Conservation (phyloP, 352 stramenopile species). For the Globisporangium spiculum region DNA sequence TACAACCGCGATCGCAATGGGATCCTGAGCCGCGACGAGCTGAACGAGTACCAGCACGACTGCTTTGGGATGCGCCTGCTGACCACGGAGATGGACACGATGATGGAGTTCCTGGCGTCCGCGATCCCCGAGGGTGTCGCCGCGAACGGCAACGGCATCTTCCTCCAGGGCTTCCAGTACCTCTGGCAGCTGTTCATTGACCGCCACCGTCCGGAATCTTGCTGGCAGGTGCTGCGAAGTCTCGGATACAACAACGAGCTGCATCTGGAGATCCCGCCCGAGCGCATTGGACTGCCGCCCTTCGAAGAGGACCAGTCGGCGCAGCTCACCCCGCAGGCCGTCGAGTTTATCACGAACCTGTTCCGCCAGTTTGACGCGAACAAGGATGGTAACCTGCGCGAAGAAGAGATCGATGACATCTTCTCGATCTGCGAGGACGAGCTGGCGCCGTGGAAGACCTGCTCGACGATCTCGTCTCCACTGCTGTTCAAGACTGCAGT, state of each 20-base stretch:
- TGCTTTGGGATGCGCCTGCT: constrained; percentile 85
- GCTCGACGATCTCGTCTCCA: constrained; percentile 49
- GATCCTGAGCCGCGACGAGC: constrained; percentile 77
- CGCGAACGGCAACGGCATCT: constrained; percentile 60
- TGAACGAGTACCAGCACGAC: constrained; percentile 88
- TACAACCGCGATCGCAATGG: constrained; percentile 83
- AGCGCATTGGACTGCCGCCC: constrained; percentile 49
- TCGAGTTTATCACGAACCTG: constrained; percentile 72
- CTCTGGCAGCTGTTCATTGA: constrained; percentile 89
- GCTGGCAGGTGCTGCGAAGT: constrained; percentile 82
- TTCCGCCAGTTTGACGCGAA: constrained; percentile 84
- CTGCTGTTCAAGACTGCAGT: constrained; percentile 54
- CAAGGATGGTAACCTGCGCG: constrained; percentile 69
- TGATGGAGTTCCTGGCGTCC: constrained; percentile 78
- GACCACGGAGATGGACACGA: constrained; percentile 78
- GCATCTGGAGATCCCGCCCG: constrained; percentile 67
- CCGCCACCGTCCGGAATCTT: constrained; percentile 84
- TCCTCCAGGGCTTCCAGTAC: constrained; percentile 78
- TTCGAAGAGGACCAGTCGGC: constrained; percentile 75
- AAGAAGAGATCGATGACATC: constrained; percentile 70
- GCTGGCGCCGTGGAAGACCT: constrained; percentile 64
- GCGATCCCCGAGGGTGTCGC: constrained; percentile 66
- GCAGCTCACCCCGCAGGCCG: constrained; percentile 61
- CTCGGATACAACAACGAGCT: constrained; percentile 83
- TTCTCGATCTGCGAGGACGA: constrained; percentile 84